Conservation (phyloP, 371 early-diverging fungal species). For the Mortierella polycephala region DNA sequence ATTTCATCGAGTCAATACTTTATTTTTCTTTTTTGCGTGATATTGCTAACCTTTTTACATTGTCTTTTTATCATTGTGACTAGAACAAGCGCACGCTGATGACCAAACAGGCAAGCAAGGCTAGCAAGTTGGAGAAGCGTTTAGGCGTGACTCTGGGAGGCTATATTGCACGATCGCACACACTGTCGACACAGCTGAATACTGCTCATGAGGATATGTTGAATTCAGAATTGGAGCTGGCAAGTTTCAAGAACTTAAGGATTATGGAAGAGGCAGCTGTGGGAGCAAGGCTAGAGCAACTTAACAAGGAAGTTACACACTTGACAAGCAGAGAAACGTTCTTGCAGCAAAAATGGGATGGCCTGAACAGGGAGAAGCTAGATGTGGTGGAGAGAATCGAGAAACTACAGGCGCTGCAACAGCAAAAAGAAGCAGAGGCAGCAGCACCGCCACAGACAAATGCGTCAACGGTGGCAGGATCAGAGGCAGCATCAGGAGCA, state of each 20-base stretch:
- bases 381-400: conserved; percentile 52
- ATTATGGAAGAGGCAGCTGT: conserved; percentile 71
- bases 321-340: conserved; percentile 73
- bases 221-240: conserved; percentile 70
- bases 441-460: background rate
- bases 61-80: conserved; percentile 3
- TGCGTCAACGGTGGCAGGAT: background rate
- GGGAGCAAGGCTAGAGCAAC: conserved; percentile 72
- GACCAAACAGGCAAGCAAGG: conserved; percentile 80
- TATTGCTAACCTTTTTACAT: background rate
- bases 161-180: conserved; percentile 73
- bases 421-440: conserved; percentile 11
- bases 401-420: conserved; percentile 29
- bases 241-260: conserved; percentile 68
- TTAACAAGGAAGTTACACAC: conserved; percentile 71
- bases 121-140: conserved; percentile 89
- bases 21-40: background rate
- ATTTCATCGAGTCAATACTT: background rate
- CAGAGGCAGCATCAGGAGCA: conserved; percentile 1
- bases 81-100: conserved; percentile 76
- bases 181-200: conserved; percentile 67
- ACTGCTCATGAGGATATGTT: conserved; percentile 73
- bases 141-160: conserved; percentile 85
- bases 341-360: conserved; percentile 79
- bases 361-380: conserved; percentile 63